These are phyloP conservation scores for Claviceps cyperi DNA, from an alignment of 2,329 filamentous ascomycete species.

Conservation along the genomic window DNA sequence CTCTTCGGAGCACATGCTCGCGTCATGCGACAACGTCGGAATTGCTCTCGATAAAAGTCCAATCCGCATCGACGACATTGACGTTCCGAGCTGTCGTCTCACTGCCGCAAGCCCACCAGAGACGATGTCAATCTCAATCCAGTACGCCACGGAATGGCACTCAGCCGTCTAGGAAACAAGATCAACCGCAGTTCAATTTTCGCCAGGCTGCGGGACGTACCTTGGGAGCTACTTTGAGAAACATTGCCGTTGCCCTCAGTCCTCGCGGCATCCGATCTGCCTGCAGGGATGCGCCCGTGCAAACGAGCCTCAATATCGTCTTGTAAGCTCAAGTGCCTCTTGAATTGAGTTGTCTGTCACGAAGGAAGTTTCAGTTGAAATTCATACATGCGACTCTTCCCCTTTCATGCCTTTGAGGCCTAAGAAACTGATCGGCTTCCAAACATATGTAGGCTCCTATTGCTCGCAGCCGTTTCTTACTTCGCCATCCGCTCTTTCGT, in stretches of 20 bases:
- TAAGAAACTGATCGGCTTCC: not conserved
- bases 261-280: constrained; percentile 21
- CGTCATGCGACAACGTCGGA: constrained; percentile 14
- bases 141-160: constrained; percentile 8
- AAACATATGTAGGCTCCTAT: constrained; percentile 13
- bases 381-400: not conserved
- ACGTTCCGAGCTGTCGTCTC: constrained; percentile 17
- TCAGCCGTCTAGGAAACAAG: constrained; percentile 8
- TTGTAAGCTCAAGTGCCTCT: constrained; percentile 13
- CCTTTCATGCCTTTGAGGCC: not conserved
- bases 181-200: constrained; percentile 18
- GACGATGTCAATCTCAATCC: constrained; percentile 17
- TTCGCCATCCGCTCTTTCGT: constrained; percentile 31
- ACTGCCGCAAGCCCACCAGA: constrained; percentile 13
- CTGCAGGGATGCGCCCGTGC: constrained; percentile 18
- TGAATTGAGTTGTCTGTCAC: not conserved
- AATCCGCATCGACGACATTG: constrained; percentile 14
- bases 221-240: constrained; percentile 20
- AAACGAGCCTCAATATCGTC: constrained; percentile 16
- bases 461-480: constrained; percentile 16
- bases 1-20: constrained; percentile 16
- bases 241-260: constrained; percentile 19
- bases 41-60: constrained; percentile 19
- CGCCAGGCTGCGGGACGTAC: constrained; percentile 15
- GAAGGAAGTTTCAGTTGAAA: not conserved